Conservation (phyloP, 1,284 basidiomycete species). For the Fomitopsis palustris region DNA sequence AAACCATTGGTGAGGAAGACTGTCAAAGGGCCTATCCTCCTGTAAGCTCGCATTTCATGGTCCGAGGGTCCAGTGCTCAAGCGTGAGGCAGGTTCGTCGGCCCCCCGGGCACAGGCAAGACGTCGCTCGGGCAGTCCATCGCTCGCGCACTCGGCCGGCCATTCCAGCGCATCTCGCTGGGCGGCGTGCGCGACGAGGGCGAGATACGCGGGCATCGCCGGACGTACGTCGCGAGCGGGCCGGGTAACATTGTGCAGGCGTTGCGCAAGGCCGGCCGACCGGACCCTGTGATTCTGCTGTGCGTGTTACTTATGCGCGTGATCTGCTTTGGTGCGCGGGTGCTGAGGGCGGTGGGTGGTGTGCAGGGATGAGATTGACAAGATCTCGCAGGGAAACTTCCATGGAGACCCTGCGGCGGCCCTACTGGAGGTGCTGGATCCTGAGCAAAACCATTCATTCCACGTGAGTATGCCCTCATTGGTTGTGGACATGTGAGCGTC, state of each 20-base stretch:
- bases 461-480: slow-evolving; percentile 39
- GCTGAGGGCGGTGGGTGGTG: neutral
- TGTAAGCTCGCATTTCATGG: slow-evolving; percentile 41
- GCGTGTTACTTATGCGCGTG: slow-evolving; percentile 28
- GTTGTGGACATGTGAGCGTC: neutral
- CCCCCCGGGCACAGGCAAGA: slow-evolving; percentile 84
- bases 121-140: slow-evolving; percentile 83
- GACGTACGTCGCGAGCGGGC: slow-evolving; percentile 88
- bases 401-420: slow-evolving; percentile 87
- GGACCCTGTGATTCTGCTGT: slow-evolving; percentile 81
- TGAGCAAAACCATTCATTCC: slow-evolving; percentile 87
- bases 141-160: slow-evolving; percentile 80
- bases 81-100: slow-evolving; percentile 61
- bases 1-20: slow-evolving; percentile 21
- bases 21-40: slow-evolving; percentile 79
- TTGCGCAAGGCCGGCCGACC: slow-evolving; percentile 80
- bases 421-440: slow-evolving; percentile 89
- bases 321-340: slow-evolving; percentile 12
- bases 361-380: slow-evolving; percentile 84
- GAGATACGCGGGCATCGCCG: slow-evolving; percentile 88
- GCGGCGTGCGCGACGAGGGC: slow-evolving; percentile 88
- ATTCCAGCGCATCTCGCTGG: slow-evolving; percentile 91
- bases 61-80: neutral
- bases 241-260: slow-evolving; percentile 86
- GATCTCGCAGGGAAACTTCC: slow-evolving; percentile 80